phyloP scores from a whole-genome alignment of 108 stramenopile genomes.

The Aurantiochytrium sp. region DNA sequence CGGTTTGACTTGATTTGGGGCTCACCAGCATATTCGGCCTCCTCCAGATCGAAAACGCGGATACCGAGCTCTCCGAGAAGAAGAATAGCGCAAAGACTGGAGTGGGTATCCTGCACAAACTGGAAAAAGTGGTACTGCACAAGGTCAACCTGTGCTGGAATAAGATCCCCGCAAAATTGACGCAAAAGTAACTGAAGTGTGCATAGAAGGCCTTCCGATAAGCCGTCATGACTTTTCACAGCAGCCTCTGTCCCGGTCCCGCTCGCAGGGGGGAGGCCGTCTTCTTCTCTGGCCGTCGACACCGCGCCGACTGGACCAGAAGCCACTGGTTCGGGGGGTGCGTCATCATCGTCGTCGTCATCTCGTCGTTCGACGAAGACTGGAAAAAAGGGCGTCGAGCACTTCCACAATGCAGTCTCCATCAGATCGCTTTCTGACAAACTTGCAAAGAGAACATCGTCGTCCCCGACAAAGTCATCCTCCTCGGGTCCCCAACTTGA shows the following conservation, averaged over 20 bases:
- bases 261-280: not conserved
- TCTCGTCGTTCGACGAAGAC: not conserved
- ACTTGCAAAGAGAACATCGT: not conserved
- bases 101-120: not conserved
- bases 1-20: not conserved
- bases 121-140: not conserved
- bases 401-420: not conserved
- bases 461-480: not conserved
- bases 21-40: not conserved
- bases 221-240: no score
- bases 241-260: no score
- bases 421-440: not conserved
- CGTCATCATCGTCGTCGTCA: not conserved
- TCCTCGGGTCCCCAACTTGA: not conserved
- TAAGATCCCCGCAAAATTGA: not conserved
- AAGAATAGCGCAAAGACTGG: not conserved
- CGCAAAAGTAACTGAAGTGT: not conserved
- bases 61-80: not conserved
- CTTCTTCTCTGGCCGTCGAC: not conserved
- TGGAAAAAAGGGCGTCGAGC: not conserved
- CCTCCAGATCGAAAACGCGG: not conserved
- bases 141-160: not conserved
- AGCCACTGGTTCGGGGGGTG: not conserved
- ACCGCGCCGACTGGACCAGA: not conserved
- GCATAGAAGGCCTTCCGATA: not conserved